Percentiles rank a stretch among this genome's conserved stretches.
Conservation (phyloP, 371 early-diverging fungal genomes). For the Phascolomyces articulosus region DNA sequence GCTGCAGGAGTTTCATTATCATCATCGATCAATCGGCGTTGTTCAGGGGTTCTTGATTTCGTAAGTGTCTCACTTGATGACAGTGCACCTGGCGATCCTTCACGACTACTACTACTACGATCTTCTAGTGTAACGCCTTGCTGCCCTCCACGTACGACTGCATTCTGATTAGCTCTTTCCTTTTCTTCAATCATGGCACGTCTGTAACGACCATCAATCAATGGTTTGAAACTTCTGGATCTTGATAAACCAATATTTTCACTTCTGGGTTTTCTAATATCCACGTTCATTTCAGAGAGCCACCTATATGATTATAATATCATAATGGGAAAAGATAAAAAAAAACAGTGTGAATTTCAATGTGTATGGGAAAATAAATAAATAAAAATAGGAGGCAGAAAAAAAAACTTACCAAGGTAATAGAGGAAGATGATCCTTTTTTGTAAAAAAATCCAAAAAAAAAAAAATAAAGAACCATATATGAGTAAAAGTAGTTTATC, state of each 20-base stretch:
- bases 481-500: too few relatives aligned
- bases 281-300: slow-evolving; percentile 59
- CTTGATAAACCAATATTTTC: slow-evolving; percentile 47
- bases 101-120: slow-evolving; percentile 13
- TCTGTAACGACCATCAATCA: slow-evolving; percentile 50
- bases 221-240: slow-evolving; percentile 50
- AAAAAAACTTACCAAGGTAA: too few relatives aligned
- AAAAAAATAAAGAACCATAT: too few relatives aligned
- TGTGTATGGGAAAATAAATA: too few relatives aligned
- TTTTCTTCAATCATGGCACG: slow-evolving; percentile 34
- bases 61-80: slow-evolving; percentile 4
- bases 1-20: slow-evolving; percentile 6
- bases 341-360: neutral
- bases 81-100: neutral
- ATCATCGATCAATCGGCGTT: slow-evolving; percentile 7
- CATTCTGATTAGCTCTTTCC: slow-evolving; percentile 24
- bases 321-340: slow-evolving; percentile 34
- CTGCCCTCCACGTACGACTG: slow-evolving; percentile 18
- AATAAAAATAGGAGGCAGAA: too few relatives aligned
- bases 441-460: too few relatives aligned
- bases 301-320: slow-evolving; percentile 46
- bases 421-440: too few relatives aligned
- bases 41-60: slow-evolving; percentile 7
- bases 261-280: slow-evolving; percentile 59
- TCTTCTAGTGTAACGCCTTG: slow-evolving; percentile 31